These are phyloP conservation scores for Helichrysum umbraculigerum DNA, from an alignment of 129 eudicot species.

Conservation along the genomic window DNA sequence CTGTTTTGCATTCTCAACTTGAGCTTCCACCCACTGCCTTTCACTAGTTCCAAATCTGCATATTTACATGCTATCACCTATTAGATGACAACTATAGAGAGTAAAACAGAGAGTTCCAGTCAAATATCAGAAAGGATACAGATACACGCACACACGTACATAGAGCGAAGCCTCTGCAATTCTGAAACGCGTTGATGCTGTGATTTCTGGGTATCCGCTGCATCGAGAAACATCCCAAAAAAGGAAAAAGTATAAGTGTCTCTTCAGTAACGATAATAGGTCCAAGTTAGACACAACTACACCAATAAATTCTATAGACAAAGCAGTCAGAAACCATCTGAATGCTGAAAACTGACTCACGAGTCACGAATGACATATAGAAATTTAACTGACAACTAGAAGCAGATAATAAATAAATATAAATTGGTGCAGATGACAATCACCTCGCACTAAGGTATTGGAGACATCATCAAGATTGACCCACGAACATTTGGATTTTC, in stretches of 20 bases:
- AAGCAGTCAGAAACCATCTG: neutral
- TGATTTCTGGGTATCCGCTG: slow-evolving; percentile 72
- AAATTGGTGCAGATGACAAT: slow-evolving; percentile 16
- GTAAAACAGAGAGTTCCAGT: neutral
- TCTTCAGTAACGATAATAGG: neutral
- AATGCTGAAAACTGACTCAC: neutral
- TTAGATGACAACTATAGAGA: neutral
- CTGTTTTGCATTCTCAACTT: slow-evolving; percentile 98
- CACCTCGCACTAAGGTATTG: slow-evolving; percentile 81
- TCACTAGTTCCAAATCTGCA: slow-evolving; percentile 96
- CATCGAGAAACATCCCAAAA: slow-evolving; percentile 20
- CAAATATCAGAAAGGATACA: neutral
- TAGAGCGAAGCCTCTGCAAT: slow-evolving; percentile 95
- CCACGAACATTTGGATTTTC: slow-evolving; percentile 94
- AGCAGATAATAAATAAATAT: neutral
- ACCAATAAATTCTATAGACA: neutral
- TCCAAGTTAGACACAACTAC: neutral
- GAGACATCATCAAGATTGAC: slow-evolving; percentile 87
- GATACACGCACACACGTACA: slow-evolving; percentile 67
- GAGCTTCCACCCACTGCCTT: slow-evolving; percentile 99
- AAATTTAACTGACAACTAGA: neutral
- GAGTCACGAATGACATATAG: slow-evolving; percentile 2
- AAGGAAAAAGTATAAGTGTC: neutral
- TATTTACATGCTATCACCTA: neutral
- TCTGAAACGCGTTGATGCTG: slow-evolving; percentile 97